Evolutionary conservation across 768 basidiomycete species (phyloP).

Genomic region (Lactarius tabidus): DNA sequence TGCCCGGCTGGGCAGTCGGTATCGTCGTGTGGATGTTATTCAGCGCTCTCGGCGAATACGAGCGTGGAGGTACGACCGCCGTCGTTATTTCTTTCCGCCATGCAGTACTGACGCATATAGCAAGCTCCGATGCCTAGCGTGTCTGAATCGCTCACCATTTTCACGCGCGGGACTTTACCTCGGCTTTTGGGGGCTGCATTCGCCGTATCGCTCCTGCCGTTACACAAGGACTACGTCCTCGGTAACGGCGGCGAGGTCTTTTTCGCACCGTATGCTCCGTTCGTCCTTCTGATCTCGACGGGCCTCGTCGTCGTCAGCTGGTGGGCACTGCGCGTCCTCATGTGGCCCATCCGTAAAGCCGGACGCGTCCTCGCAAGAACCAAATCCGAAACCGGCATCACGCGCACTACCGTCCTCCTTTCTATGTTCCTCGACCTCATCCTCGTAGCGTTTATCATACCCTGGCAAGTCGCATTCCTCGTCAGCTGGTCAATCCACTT

Average conservation of each 20-base stretch:
- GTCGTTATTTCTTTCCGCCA: not conserved
- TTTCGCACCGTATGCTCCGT: slow-evolving; percentile 50
- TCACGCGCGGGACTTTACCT: slow-evolving; percentile 38
- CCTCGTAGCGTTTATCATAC: slow-evolving; percentile 72
- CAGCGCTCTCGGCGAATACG: slow-evolving; percentile 41
- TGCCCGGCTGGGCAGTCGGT: slow-evolving; percentile 72
- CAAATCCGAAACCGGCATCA: slow-evolving; percentile 33
- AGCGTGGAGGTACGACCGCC: slow-evolving; percentile 28
- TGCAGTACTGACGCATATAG: not conserved
- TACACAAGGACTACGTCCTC: slow-evolving; percentile 51
- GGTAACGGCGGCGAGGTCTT: slow-evolving; percentile 52
- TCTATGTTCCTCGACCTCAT: slow-evolving; percentile 59
- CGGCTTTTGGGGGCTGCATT: slow-evolving; percentile 44
- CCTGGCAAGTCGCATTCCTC: slow-evolving; percentile 89
- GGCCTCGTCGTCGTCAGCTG: slow-evolving; percentile 63
- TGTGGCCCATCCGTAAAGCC: slow-evolving; percentile 44
- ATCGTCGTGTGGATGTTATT: slow-evolving; percentile 58
- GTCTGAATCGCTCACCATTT: slow-evolving; percentile 45
- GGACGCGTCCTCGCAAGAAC: slow-evolving; percentile 21
- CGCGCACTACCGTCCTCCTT: slow-evolving; percentile 31
- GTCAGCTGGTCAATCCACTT: slow-evolving; percentile 80
- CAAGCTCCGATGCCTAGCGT: slow-evolving; percentile 48
- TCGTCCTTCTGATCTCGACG: slow-evolving; percentile 54
- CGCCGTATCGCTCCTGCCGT: slow-evolving; percentile 50
- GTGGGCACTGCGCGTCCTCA: slow-evolving; percentile 46